These are phyloP conservation scores for Crassisporium funariophilum DNA, from an alignment of 768 basidiomycete species.

Conservation along the genomic window DNA sequence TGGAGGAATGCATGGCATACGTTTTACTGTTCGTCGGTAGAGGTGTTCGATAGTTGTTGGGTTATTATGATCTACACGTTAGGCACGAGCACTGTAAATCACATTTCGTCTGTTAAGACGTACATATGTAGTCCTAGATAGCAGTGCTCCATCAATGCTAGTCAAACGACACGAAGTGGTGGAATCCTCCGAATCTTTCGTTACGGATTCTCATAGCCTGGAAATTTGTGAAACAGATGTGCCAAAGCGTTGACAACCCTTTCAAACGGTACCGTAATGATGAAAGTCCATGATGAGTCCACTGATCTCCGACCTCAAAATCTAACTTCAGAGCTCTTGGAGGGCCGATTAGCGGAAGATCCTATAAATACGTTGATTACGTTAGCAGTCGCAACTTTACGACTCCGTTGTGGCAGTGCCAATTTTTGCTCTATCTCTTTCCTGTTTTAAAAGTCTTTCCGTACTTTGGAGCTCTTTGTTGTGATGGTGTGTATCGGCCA, in stretches of 20 bases:
- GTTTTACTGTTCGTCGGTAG: too few species aligned
- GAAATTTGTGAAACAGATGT: constrained; percentile 18
- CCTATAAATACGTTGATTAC: constrained; percentile 20
- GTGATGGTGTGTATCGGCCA: constrained; percentile 14
- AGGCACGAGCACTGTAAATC: too few species aligned
- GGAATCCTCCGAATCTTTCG: background rate
- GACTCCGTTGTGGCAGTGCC: constrained; percentile 22
- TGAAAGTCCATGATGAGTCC: background rate
- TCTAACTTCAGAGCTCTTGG: background rate
- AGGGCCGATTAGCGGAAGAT: background rate
- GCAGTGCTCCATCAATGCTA: background rate
- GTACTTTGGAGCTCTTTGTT: constrained; percentile 1
- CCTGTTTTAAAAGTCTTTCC: too few species aligned
- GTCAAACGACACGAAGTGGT: too few species aligned
- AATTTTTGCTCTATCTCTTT: constrained; percentile 12
- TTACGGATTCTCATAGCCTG: constrained; percentile 11
- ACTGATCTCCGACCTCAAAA: too few species aligned
- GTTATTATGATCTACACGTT: too few species aligned
- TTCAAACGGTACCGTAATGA: background rate
- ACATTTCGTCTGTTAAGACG: too few species aligned
- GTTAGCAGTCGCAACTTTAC: constrained; percentile 7
- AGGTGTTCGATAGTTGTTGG: too few species aligned
- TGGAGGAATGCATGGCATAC: too few species aligned
- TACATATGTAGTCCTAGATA: too few species aligned
- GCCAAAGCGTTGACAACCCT: constrained; percentile 1